Evolutionary conservation across 495 filamentous ascomycete species (phyloP).

Genomic region (Aspergillus heteromorphus): DNA sequence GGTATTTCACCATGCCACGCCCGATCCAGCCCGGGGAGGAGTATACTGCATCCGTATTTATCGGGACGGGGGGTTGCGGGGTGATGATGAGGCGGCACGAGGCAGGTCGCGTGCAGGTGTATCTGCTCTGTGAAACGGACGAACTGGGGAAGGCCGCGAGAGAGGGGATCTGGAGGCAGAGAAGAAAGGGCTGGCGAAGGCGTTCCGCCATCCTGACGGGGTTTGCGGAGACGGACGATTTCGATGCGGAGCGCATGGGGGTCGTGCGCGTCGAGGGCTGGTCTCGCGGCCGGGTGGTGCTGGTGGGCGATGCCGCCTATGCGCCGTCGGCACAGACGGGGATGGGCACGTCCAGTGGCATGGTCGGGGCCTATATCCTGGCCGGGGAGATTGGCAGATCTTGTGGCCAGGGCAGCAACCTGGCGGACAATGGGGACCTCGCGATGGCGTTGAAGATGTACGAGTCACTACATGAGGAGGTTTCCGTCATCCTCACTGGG

Average conservation of each 20-base stretch:
- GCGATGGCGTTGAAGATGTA: conserved; percentile 33
- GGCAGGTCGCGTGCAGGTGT: conserved; percentile 22
- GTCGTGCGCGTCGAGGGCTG: conserved; percentile 39
- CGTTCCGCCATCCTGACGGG: conserved; percentile 39
- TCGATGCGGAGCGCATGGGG: conserved; percentile 37
- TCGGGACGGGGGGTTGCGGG: conserved; percentile 21
- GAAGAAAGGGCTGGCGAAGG: conserved; percentile 34
- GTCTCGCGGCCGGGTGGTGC: conserved; percentile 39
- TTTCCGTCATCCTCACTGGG: conserved; percentile 24
- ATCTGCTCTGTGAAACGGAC: background rate
- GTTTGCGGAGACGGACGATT: conserved; percentile 41
- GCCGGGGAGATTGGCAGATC: conserved; percentile 45
- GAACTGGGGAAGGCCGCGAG: conserved; percentile 11
- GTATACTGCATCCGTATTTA: conserved; percentile 4
- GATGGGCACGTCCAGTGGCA: conserved; percentile 39
- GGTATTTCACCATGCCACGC: conserved; percentile 37
- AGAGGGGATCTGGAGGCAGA: conserved; percentile 15
- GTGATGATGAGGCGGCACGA: conserved; percentile 36
- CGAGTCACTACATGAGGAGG: conserved; percentile 21
- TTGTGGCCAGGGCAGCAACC: conserved; percentile 6
- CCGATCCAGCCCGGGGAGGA: background rate
- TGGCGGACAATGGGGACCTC: conserved; percentile 4
- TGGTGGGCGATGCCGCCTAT: conserved; percentile 52
- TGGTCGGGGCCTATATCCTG: conserved; percentile 48
- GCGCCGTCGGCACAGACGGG: conserved; percentile 43